Conservation (phyloP, 768 basidiomycete genomes). For the Tremella fuciformis region DNA sequence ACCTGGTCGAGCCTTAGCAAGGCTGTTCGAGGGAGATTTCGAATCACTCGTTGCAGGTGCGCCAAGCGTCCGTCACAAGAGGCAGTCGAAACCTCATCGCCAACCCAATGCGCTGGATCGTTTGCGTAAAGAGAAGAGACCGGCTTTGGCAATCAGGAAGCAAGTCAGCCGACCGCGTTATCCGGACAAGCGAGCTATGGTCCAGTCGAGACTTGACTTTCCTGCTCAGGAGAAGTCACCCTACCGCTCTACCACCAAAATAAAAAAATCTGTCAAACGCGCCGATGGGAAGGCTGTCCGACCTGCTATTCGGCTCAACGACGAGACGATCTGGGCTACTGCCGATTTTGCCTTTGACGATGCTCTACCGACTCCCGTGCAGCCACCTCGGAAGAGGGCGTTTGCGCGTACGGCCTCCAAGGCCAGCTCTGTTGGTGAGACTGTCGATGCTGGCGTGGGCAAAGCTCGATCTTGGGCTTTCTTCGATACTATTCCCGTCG, state of each 20-base stretch:
- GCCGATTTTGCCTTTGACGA: slow-evolving; percentile 37
- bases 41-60: slow-evolving; percentile 34
- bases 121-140: not conserved
- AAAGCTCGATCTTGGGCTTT: slow-evolving; percentile 48
- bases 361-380: slow-evolving; percentile 2
- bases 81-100: not conserved
- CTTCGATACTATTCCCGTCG: slow-evolving; percentile 45
- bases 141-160: slow-evolving; percentile 7
- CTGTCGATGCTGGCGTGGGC: slow-evolving; percentile 27
- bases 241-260: not conserved
- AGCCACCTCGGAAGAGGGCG: slow-evolving; percentile 8
- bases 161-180: not conserved
- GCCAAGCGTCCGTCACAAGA: not conserved
- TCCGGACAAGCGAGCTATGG: slow-evolving; percentile 4
- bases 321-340: slow-evolving; percentile 45
- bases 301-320: slow-evolving; percentile 41
- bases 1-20: slow-evolving; percentile 27
- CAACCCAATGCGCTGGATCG: slow-evolving; percentile 4
- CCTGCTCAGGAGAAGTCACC: slow-evolving; percentile 15
- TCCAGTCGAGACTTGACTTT: slow-evolving; percentile 33
- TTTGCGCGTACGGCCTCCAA: slow-evolving; percentile 15
- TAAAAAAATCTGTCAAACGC: not conserved
- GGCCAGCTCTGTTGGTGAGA: not conserved
- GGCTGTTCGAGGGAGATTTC: slow-evolving; percentile 41
- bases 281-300: not conserved